A percentile compares a stretch with the other conserved stretches of the same genome.
Evolutionary conservation across 805 yeast species (phyloP).

Genomic region (Yarrowia yakushimensis): DNA sequence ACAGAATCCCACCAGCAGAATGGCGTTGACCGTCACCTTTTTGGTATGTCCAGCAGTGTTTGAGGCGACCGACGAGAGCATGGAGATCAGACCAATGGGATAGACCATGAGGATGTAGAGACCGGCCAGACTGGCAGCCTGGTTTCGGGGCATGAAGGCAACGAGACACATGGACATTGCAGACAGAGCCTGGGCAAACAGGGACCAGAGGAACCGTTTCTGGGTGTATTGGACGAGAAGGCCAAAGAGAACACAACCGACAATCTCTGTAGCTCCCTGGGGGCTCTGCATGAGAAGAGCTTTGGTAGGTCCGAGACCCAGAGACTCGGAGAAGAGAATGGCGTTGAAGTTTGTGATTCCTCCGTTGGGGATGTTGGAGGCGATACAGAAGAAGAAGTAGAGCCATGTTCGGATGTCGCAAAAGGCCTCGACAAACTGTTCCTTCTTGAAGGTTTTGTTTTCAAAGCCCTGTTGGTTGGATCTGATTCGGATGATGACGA

Average conservation of each 20-base stretch:
- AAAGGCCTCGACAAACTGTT: neutral
- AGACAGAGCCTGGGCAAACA: neutral
- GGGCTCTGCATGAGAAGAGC: neutral
- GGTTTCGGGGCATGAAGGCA: neutral
- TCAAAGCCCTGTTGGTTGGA: conserved; percentile 5
- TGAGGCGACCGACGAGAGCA: conserved; percentile 8
- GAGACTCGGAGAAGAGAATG: neutral
- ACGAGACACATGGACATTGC: neutral
- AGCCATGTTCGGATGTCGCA: neutral
- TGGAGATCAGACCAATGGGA: conserved; percentile 6
- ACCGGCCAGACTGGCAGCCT: neutral
- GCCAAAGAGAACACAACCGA: neutral
- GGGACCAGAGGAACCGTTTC: neutral
- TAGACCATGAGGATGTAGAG: conserved; percentile 1
- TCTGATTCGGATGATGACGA: neutral
- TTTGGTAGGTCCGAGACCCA: neutral
- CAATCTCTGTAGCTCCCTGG: neutral
- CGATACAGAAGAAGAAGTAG: neutral
- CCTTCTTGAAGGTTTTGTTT: neutral
- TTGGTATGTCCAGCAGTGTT: conserved; percentile 1
- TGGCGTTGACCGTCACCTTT: conserved; percentile 7
- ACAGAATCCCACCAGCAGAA: neutral
- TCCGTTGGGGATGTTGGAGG: conserved; percentile 1
- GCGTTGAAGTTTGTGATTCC: conserved; percentile 8
- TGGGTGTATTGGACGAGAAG: neutral